These are phyloP conservation scores for Saccharum officinarum DNA, from an alignment of 176 grass and related monocot species.

Conservation along the genomic window DNA sequence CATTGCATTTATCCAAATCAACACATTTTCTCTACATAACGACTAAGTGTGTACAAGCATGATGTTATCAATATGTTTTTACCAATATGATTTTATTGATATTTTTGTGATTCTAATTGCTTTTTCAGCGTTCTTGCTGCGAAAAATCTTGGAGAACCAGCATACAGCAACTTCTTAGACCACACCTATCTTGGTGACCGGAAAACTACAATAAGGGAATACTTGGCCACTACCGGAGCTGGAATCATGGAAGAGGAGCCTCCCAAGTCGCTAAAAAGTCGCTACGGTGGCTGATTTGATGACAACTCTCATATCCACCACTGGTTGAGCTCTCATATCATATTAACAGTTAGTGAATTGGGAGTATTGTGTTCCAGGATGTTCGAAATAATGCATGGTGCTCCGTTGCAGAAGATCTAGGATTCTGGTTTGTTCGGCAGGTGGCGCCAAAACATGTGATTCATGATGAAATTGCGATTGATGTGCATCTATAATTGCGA, in stretches of 20 bases:
- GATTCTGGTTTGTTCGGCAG: background rate
- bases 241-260: conserved; percentile 94
- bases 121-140: conserved; percentile 82
- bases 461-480: background rate
- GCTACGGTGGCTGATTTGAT: conserved; percentile 71
- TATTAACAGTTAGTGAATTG: background rate
- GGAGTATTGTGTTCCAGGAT: background rate
- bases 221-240: conserved; percentile 64
- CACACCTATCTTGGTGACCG: conserved; percentile 87
- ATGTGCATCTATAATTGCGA: conserved; percentile 18
- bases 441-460: conserved; percentile 3
- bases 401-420: background rate
- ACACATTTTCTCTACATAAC: background rate
- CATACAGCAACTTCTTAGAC: conserved; percentile 81
- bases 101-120: conserved; percentile 10
- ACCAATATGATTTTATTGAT: background rate
- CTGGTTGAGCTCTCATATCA: background rate
- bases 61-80: background rate
- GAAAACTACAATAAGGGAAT: conserved; percentile 59
- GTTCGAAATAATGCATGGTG: conserved; percentile 34
- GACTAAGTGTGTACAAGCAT: background rate
- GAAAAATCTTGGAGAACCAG: conserved; percentile 72
- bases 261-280: conserved; percentile 57
- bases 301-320: background rate
- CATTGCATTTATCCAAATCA: conserved; percentile 23